phyloP scores from a whole-genome alignment of 2,329 filamentous ascomycete genomes.

The Colletotrichum cuscutae region DNA sequence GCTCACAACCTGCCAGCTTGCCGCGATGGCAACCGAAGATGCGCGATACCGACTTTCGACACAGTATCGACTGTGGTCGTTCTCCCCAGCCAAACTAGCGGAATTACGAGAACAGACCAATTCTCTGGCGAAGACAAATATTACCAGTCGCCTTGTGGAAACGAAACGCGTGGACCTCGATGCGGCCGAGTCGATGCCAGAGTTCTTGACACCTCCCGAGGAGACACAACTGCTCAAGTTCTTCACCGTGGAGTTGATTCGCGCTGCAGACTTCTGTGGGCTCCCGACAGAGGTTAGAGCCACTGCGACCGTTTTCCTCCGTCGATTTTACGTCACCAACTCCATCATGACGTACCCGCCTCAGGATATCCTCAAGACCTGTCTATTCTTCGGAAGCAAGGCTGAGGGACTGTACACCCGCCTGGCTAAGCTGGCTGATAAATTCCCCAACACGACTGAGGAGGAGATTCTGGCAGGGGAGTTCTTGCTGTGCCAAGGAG shows the following conservation, averaged over 20 bases:
- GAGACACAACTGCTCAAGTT: slow-evolving; percentile 84
- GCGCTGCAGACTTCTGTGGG: slow-evolving; percentile 64
- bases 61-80: slow-evolving; percentile 94
- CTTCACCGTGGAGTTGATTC: slow-evolving; percentile 72
- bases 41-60: slow-evolving; percentile 89
- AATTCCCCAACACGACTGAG: slow-evolving; percentile 75
- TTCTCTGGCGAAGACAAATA: slow-evolving; percentile 73
- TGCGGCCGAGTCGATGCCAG: slow-evolving; percentile 59
- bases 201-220: slow-evolving; percentile 85
- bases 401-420: slow-evolving; percentile 85
- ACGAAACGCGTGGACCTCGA: slow-evolving; percentile 38
- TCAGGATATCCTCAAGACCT: slow-evolving; percentile 87
- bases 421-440: slow-evolving; percentile 70
- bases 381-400: slow-evolving; percentile 93
- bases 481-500: slow-evolving; percentile 90
- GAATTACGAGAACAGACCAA: slow-evolving; percentile 84
- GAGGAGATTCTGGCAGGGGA: slow-evolving; percentile 92
- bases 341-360: slow-evolving; percentile 97
- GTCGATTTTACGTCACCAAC: slow-evolving; percentile 95
- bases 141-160: slow-evolving; percentile 64
- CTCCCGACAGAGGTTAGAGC: slow-evolving; percentile 59
- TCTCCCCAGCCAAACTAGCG: slow-evolving; percentile 77
- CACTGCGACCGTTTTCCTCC: slow-evolving; percentile 89
- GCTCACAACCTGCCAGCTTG: neutral
- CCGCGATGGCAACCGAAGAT: slow-evolving; percentile 82